These are phyloP conservation scores for Sphagnum contortum DNA, from an alignment of 225 moss, liverwort and hornwort genomes.

Conservation along the genomic window DNA sequence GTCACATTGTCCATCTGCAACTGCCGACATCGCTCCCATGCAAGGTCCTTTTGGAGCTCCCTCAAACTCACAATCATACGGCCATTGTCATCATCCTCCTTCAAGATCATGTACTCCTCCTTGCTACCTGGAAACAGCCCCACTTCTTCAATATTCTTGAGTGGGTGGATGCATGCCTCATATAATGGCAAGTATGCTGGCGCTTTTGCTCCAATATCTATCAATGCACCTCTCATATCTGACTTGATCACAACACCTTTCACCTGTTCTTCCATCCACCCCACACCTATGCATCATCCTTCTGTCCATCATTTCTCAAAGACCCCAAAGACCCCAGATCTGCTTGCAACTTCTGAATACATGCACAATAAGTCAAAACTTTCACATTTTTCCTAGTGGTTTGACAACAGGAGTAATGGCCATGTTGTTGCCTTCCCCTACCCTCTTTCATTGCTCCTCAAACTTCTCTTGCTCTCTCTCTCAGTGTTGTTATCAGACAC, in stretches of 20 bases:
- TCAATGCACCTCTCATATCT: constrained; percentile 35
- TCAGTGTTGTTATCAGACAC: no score
- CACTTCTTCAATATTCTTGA: constrained; percentile 39
- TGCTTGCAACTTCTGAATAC: no score
- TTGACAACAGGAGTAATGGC: no score
- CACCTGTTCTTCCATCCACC: constrained; percentile 7
- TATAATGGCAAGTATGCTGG: constrained; percentile 34
- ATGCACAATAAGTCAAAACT: no score
- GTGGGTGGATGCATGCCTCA: constrained; percentile 39
- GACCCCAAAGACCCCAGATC: no score
- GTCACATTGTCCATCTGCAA: constrained; percentile 42
- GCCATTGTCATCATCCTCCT: constrained; percentile 45
- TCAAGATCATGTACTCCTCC: constrained; percentile 45
- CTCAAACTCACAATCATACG: constrained; percentile 41
- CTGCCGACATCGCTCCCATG: constrained; percentile 57
- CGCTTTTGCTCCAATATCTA: constrained; percentile 48
- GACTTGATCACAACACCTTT: constrained; percentile 50
- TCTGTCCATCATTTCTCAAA: no score
- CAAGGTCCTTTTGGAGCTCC: constrained; percentile 40
- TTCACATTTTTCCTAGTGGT: no score
- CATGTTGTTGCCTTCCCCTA: no score
- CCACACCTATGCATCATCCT: neutral
- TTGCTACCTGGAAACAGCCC: constrained; percentile 35
- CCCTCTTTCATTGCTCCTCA: no score
- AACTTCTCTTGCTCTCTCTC: no score